Base-by-base conservation (phyloP, 2,329 filamentous ascomycete species). In the Apiospora marii region DNA sequence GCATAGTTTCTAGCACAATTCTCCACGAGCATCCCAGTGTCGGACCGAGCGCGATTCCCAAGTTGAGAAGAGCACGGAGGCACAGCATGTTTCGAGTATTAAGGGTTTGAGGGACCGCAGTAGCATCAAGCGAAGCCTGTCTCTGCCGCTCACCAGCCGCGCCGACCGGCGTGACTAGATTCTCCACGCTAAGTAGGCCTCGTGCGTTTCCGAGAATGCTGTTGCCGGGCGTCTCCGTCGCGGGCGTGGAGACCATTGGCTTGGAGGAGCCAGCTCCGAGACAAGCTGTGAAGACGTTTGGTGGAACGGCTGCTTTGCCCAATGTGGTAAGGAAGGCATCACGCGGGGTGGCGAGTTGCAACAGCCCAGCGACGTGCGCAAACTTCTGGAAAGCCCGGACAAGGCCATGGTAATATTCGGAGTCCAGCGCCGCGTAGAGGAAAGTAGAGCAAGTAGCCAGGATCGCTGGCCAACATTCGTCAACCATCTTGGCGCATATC, bases 381-480 rank as follows among this genome's bases (percentile, higher is more conserved):
- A 99, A 94, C 75, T 97, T 95, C 78, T 99, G 96, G 77, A 98
- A 97, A 0, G 96, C 94, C 76, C 96, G 90, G 34, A 99, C 96
- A 1, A 99, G 86, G 13, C 92, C 91, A 76, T 98, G 95, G 78
- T 98, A 99, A 77, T 96, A 98, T 70, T 98, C 95, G 0, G 94
- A 93, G 80, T 99, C 96, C 4, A 99, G 85, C 0, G 96, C 92
- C 43, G 96, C 94, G 79, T 97, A 97, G 24, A 99, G 85, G 79
- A 98, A 99, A 0, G 96, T 98, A 0, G 96, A 99, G 78, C 95
- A 98, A 1, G 95, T 96, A 0, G 96, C 96, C 68, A 99, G 89
- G 51, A 98, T 92, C 16, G 96, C 96, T 67, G 96, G 96, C 96
- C 96, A 99, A 81, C 96, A 98, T 76, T 94, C 89, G 4, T 97